Base-by-base conservation (phyloP, 257 asterid genomes). In the Henckelia pumila region DNA sequence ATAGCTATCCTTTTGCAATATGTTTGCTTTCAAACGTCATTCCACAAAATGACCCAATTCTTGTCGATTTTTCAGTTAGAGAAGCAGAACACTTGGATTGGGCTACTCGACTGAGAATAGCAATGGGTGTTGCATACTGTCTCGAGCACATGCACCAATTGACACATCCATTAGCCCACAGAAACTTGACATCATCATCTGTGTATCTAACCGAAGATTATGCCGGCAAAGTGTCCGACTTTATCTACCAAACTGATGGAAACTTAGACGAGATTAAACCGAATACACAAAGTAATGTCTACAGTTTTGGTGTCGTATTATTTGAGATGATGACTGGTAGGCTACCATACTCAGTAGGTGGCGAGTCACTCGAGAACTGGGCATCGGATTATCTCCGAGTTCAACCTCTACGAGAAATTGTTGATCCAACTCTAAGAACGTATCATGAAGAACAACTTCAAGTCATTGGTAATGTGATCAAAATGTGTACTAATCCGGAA, bases 31-130 rank as follows among this genome's bases (percentile, higher is more conserved):
- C 50, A 11, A 13, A 40, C 50, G n/a, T 11, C 50, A 40, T 13
- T 40, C n/a, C 17, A 10, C 3, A 44, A 44, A 44, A 44, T 44
- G 20, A 44, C 4, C 63, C 67, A 29, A 23, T n/a, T 64, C 44
- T 68, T 28, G 67, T 30, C 56, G 33, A 7, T 57, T 24, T 56
- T 81, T 80, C 89, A 93, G 98, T 88, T 68, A 93, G 75, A 87
- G 98, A 93, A 84, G 86, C 97, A 8, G 98, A 90, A 68, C 97
- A 86, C 84, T 81, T 93, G 72, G 94, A 86, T 75, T 93, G 97
- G 97, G 63, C 65, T 3, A 77, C 58, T 79, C 80, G 98, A 47
- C 22, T 93, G 80, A 83, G 98, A 78, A 81, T 88, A 26, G 81
- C 80, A 21, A 89, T 93, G 96, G 98, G 97, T 57, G 77, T 86